Conservation (phyloP, 768 basidiomycete genomes). For the Russula griseocarnosa region DNA sequence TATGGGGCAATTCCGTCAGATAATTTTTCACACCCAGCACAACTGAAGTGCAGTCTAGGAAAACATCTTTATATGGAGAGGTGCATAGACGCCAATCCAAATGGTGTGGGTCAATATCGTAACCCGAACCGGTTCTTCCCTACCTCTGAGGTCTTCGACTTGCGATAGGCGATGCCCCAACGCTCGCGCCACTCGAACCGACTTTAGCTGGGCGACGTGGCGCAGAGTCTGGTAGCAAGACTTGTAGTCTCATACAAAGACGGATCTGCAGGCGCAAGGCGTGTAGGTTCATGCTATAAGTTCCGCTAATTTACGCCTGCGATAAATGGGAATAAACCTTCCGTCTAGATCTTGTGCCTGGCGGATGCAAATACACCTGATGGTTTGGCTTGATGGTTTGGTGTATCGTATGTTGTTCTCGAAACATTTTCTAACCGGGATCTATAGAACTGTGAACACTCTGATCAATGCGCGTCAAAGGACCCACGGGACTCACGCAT, state of each 20-base stretch:
- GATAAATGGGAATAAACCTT: slow-evolving; percentile 8
- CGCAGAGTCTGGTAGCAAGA: neutral
- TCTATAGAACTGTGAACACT: neutral
- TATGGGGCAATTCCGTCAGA: slow-evolving; percentile 19
- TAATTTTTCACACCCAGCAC: slow-evolving; percentile 27
- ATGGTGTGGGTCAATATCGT: slow-evolving; percentile 2
- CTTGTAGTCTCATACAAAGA: neutral
- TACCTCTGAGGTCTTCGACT: slow-evolving; percentile 2
- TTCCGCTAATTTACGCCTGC: slow-evolving; percentile 16
- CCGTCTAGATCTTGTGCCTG: slow-evolving; percentile 14
- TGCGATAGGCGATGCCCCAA: neutral
- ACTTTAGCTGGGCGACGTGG: neutral
- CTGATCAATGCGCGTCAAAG: slow-evolving; percentile 3
- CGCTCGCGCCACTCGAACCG: neutral
- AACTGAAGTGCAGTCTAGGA: slow-evolving; percentile 20
- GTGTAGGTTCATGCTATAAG: neutral
- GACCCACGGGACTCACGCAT: slow-evolving; percentile 8
- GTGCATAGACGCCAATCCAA: slow-evolving; percentile 24
- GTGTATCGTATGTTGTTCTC: neutral
- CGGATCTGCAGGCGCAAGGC: neutral
- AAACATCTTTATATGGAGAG: slow-evolving; percentile 15
- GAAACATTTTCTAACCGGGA: neutral
- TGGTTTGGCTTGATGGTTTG: neutral
- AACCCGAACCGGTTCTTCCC: slow-evolving; percentile 8
- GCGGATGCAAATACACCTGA: neutral